Base-by-base conservation (phyloP, 345 rosid species). In the Barbarea vulgaris region DNA sequence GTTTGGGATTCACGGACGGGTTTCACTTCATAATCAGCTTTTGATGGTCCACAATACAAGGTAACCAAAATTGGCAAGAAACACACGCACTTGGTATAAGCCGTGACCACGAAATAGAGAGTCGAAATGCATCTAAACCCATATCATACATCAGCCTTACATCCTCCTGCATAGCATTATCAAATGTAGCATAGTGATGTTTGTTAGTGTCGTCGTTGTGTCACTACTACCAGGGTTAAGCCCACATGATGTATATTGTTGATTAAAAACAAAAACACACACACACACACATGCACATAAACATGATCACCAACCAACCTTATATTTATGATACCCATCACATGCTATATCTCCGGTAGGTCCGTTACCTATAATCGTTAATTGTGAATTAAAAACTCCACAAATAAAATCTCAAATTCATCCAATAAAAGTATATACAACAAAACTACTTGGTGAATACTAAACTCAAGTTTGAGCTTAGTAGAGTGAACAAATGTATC, bases 401-500 rank as follows among this genome's bases (percentile, higher is more conserved):
- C 6, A 13, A 2, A 41, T 1, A 39, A 39, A 12, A 3, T 11
- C 12, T 5, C 12, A n/a, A 39, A 5, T 39, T 6, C 0, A 39
- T 4, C 13, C 5, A 13, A 10, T 34, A 34, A 0, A 34, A 34
- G 11, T 2, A 27, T 34, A 39, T 14, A 42, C 2, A 42, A 13
- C 47, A 3, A 42, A 41, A 13, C 17, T 4, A 11, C n/a, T n/a
- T n/a, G 42, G 12, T 39, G 15, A 12, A 12, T 12, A n/a, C n/a
- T 12, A 39, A 1, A 12, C 15, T 39, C 42, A 39, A 12, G 4
- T 39, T 39, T 39, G 44, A 48, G 14, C 67, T 6, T 75, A 84
- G 89, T 80, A 44, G 77, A 73, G n/a, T 80, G 85, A 39, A 75
- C 13, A 66, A 72, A 84, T 8, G 87, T 73, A 36, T 87, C 91